Evolutionary conservation across 106 monocot genomes (phyloP).

Genomic region (Platanthera guangdongensis): DNA sequence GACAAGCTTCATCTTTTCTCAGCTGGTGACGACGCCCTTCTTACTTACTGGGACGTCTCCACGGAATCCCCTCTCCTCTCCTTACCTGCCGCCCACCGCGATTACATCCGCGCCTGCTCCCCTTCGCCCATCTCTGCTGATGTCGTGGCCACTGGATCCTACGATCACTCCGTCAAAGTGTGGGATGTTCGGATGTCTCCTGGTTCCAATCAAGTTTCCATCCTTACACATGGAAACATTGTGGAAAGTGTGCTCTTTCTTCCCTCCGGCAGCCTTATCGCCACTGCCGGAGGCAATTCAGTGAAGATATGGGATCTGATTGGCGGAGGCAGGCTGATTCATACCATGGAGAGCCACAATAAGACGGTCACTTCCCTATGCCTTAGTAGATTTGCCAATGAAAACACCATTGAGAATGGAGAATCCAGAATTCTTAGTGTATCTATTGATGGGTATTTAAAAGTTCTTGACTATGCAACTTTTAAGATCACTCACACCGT

Average conservation of each 20-base stretch:
- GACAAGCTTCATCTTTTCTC: conserved; percentile 88
- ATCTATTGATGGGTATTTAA: conserved; percentile 89
- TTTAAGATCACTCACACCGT: conserved; percentile 82
- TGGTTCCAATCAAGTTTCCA: conserved; percentile 13
- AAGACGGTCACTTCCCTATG: conserved; percentile 81
- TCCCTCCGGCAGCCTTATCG: conserved; percentile 80
- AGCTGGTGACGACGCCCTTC: conserved; percentile 76
- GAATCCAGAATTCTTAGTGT: conserved; percentile 72
- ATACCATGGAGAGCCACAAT: conserved; percentile 80
- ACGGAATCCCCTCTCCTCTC: conserved; percentile 39
- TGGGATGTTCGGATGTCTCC: conserved; percentile 67
- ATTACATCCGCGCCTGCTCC: conserved; percentile 76
- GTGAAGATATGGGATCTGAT: conserved; percentile 94
- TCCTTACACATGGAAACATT: conserved; percentile 52
- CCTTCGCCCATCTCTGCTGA: conserved; percentile 52
- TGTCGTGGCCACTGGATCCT: conserved; percentile 79
- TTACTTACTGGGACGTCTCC: conserved; percentile 79
- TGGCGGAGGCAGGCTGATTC: conserved; percentile 64
- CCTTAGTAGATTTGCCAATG: conserved; percentile 27
- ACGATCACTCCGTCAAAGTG: conserved; percentile 66
- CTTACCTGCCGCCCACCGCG: conserved; percentile 59
- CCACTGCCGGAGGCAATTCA: conserved; percentile 68
- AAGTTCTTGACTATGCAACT: conserved; percentile 66
- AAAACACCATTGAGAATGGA: conserved; percentile 7
- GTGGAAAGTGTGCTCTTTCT: conserved; percentile 77